These are phyloP conservation scores for Aspergillus latus DNA, from an alignment of 2,329 filamentous ascomycete genomes.

Conservation along the genomic window DNA sequence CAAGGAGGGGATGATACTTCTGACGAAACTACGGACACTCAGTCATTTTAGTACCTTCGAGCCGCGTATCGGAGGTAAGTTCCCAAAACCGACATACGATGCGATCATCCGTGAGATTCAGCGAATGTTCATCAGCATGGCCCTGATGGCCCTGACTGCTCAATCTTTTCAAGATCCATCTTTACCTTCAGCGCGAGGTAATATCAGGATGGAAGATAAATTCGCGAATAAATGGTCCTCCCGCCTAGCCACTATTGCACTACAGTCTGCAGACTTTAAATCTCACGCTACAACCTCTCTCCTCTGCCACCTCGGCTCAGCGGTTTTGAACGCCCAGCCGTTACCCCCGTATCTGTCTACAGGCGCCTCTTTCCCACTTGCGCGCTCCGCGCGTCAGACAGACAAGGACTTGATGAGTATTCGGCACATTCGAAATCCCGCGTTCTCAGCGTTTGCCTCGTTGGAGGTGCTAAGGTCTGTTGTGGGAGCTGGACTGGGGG, in stretches of 20 bases:
- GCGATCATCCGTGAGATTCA: constrained; percentile 59
- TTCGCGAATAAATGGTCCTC: constrained; percentile 55
- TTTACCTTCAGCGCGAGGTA: constrained; percentile 11
- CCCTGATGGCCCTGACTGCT: constrained; percentile 63
- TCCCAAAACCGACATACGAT: constrained; percentile 64
- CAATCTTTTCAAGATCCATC: constrained; percentile 22
- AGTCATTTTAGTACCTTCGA: constrained; percentile 67
- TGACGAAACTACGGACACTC: constrained; percentile 62
- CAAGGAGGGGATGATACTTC: constrained; percentile 63
- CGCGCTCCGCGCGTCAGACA: constrained; percentile 56
- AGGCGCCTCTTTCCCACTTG: constrained; percentile 61
- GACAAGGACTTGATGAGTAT: constrained; percentile 61
- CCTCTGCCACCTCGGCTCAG: constrained; percentile 66
- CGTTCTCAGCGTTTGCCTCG: constrained; percentile 71
- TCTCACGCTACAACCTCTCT: constrained; percentile 51
- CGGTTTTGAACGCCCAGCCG: constrained; percentile 63
- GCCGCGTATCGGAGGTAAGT: constrained; percentile 69
- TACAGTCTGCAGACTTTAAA: constrained; percentile 57
- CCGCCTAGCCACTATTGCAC: constrained; percentile 57
- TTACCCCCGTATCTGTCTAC: constrained; percentile 67
- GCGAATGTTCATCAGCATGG: constrained; percentile 59
- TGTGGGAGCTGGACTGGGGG: constrained; percentile 30
- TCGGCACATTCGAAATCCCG: constrained; percentile 65
- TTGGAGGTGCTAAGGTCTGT: constrained; percentile 57
- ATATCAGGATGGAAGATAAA: background rate